Conservation (phyloP, 75 land plant genomes). For the Sequoia sempervirens region DNA sequence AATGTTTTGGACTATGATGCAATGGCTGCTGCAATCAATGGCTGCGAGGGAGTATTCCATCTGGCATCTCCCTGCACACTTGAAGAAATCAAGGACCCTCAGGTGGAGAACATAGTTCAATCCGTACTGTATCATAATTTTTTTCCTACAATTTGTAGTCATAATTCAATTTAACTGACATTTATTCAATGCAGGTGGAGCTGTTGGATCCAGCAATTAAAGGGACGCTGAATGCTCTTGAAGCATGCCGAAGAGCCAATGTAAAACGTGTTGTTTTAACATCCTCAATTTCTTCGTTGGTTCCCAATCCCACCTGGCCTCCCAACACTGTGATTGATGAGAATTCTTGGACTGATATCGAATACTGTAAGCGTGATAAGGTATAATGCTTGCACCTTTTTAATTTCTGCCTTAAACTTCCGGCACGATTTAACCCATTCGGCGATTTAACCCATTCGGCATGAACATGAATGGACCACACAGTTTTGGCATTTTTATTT, state of each 20-base stretch:
- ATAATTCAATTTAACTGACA: neutral
- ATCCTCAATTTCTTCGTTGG: constrained; percentile 67
- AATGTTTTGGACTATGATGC: constrained; percentile 29
- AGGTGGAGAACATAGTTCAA: constrained; percentile 9
- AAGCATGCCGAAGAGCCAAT: constrained; percentile 48
- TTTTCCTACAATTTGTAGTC: neutral
- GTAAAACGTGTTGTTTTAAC: constrained; percentile 75
- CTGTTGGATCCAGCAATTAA: constrained; percentile 74
- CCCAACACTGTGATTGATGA: constrained; percentile 49
- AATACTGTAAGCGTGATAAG: constrained; percentile 53
- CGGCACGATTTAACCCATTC: too few species aligned
- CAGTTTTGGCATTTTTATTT: neutral
- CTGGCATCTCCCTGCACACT: constrained; percentile 32
- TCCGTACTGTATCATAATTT: neutral
- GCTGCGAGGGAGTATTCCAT: constrained; percentile 41
- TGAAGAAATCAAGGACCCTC: constrained; percentile 17
- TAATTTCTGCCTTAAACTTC: neutral
- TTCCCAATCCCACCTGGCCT: constrained; percentile 54
- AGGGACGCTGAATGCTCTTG: constrained; percentile 78
- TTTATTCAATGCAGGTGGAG: constrained; percentile 22
- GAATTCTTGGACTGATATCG: constrained; percentile 70
- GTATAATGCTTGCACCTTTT: constrained; percentile 15
- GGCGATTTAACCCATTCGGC: too few species aligned
- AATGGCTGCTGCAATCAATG: constrained; percentile 21
- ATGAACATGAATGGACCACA: neutral